These are phyloP conservation scores for Theileria annulata DNA, from an alignment of 169 alveolate genomes.

Conservation along the genomic window DNA sequence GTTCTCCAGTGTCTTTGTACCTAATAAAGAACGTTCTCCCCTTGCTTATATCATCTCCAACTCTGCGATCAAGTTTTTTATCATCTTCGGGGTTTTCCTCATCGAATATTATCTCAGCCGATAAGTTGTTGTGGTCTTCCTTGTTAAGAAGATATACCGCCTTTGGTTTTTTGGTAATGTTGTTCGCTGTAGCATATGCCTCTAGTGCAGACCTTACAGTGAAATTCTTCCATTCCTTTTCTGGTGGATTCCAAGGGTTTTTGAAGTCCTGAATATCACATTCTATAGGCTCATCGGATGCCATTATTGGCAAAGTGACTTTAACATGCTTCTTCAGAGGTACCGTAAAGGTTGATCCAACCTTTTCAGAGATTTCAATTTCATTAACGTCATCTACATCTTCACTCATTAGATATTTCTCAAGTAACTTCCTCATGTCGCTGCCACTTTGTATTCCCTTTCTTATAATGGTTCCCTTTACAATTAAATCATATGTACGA, in stretches of 20 bases:
- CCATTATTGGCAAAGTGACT: conserved; percentile 58
- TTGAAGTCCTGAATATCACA: conserved; percentile 66
- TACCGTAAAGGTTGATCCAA: conserved; percentile 42
- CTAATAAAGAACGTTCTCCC: conserved; percentile 60
- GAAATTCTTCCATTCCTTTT: conserved; percentile 20
- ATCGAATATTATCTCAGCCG: conserved; percentile 62
- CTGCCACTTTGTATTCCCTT: conserved; percentile 20
- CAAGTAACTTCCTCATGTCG: conserved; percentile 39
- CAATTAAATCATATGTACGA: conserved; percentile 28
- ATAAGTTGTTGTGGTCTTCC: conserved; percentile 62
- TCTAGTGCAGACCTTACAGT: conserved; percentile 41
- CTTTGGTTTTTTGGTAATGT: conserved; percentile 24
- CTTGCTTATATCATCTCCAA: conserved; percentile 31
- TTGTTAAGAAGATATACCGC: conserved; percentile 55
- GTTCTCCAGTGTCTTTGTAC: conserved; percentile 52
- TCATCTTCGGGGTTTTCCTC: conserved; percentile 43
- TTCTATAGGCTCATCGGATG: conserved; percentile 56
- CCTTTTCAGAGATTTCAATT: conserved; percentile 25
- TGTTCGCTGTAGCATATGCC: conserved; percentile 28
- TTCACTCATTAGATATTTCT: conserved; percentile 31
- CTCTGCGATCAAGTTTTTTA: conserved; percentile 27
- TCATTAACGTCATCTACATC: conserved; percentile 30
- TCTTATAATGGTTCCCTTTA: conserved; percentile 38
- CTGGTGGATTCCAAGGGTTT: conserved; percentile 70
- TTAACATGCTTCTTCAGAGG: conserved; percentile 50